Percentiles rank a stretch among this genome's conserved stretches.
Evolutionary conservation across 140 eudicot genomes (phyloP).

Genomic region (Oenanthe javanica): DNA sequence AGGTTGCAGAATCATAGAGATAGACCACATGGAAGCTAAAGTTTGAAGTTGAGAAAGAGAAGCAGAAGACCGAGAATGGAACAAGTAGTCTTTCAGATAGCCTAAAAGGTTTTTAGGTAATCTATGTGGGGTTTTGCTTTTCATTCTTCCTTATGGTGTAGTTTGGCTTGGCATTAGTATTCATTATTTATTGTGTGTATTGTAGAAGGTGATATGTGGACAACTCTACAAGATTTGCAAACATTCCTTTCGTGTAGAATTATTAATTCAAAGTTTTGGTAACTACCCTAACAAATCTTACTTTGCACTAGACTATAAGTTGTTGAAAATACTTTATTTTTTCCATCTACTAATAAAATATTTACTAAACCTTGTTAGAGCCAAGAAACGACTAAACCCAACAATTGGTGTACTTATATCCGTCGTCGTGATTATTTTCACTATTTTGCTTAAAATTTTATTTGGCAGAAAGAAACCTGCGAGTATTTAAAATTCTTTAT

Average conservation of each 20-base stretch:
- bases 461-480: constrained; percentile 58
- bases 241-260: constrained; percentile 62
- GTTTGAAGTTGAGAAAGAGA: constrained; percentile 61
- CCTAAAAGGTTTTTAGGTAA: constrained; percentile 72
- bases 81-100: constrained; percentile 37
- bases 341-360: background rate
- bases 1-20: constrained; percentile 55
- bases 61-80: constrained; percentile 57
- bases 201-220: constrained; percentile 79
- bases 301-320: background rate
- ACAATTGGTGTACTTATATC: constrained; percentile 49
- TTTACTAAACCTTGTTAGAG: constrained; percentile 19
- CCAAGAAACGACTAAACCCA: constrained; percentile 55
- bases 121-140: background rate
- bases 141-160: background rate
- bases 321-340: background rate
- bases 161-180: background rate
- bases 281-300: background rate
- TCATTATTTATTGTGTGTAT: background rate
- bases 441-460: constrained; percentile 44
- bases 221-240: constrained; percentile 70
- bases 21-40: constrained; percentile 75
- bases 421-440: constrained; percentile 40
- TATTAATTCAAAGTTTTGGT: constrained; percentile 70
- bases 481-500: constrained; percentile 14